Evolutionary conservation across 176 grass and related monocot genomes (phyloP).

Genomic region (Lolium rigidum): DNA sequence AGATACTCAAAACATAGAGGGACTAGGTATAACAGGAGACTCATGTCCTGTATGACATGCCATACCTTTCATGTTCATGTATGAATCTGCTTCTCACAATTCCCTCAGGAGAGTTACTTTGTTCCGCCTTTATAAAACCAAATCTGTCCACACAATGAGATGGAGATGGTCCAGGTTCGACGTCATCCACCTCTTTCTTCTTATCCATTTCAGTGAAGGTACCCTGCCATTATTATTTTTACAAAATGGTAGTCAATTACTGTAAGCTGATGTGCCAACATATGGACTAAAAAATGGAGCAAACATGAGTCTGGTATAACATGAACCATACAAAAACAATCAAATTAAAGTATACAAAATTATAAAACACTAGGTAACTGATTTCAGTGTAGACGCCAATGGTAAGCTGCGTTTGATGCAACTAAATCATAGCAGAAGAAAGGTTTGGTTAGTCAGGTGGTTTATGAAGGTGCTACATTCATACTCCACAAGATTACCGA

Average conservation of each 20-base stretch:
- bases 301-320: not conserved
- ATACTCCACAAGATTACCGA: not conserved
- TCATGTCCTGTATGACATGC: not conserved
- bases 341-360: not conserved
- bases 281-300: not conserved
- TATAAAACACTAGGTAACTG: not conserved
- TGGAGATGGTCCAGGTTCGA: conserved; percentile 58
- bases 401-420: not conserved
- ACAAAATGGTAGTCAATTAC: not conserved
- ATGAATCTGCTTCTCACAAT: conserved; percentile 27
- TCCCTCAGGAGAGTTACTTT: conserved; percentile 53
- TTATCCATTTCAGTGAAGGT: conserved; percentile 59
- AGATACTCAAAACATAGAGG: not conserved
- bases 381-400: not conserved
- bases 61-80: conserved; percentile 63
- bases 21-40: not conserved
- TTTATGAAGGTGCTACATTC: not conserved
- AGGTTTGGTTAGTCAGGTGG: not conserved
- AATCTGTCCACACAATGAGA: conserved; percentile 65
- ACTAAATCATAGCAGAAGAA: not conserved
- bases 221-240: not conserved
- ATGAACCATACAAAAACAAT: not conserved
- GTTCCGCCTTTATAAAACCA: conserved; percentile 59
- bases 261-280: not conserved
- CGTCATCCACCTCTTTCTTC: conserved; percentile 54